Base-by-base conservation (phyloP, 352 stramenopile species). In the Pythium myriotylum region DNA sequence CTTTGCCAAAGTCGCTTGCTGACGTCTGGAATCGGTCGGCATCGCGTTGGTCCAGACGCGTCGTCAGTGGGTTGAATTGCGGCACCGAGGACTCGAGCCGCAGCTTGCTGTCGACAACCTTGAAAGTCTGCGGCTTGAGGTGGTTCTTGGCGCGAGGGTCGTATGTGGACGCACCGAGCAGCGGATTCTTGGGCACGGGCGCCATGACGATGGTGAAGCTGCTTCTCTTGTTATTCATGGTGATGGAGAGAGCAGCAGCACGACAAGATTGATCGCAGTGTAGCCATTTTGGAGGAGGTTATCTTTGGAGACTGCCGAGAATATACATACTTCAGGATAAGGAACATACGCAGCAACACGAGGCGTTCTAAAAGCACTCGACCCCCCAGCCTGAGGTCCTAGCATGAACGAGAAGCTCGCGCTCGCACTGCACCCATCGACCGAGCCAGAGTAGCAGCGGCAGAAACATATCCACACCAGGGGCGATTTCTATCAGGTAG, bases 51-150 rank as follows among this genome's bases (percentile, higher is more conserved):
- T 92, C 84, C 27, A 77, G 41, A 13, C 77, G 74, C 20, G 81
- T 89, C 26, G 68, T 81, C 19, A 91, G 61, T 35, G 72, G 81
- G 32, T 80, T 90, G 52, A 84, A 63, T 49, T 89, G 77, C 47
- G 74, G 73, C 33, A 91, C 62, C 24, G 75, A 79, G 55, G 75
- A 88, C 62, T 91, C 84, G 24, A 91, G 64, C 29, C 80, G 79
- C 66, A 93, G 56, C 33, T 51, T 59, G 14, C 58, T 77, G 49
- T 91, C 73, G 8, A 88, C 62, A 24, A 94, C 48, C 69, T 92
- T 92, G 66, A 94, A 94, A 43, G 81, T 79, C 67, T 94, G 84
- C 40, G 82, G 82, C 66, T 94, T 94, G 54, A 79, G 68, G 62
- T 91, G 77, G 39, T 74, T 86, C 22, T 85, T 84, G 23, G 79